Conservation (phyloP, 1,284 basidiomycete genomes). For the Sanghuangporus sanghuang region DNA sequence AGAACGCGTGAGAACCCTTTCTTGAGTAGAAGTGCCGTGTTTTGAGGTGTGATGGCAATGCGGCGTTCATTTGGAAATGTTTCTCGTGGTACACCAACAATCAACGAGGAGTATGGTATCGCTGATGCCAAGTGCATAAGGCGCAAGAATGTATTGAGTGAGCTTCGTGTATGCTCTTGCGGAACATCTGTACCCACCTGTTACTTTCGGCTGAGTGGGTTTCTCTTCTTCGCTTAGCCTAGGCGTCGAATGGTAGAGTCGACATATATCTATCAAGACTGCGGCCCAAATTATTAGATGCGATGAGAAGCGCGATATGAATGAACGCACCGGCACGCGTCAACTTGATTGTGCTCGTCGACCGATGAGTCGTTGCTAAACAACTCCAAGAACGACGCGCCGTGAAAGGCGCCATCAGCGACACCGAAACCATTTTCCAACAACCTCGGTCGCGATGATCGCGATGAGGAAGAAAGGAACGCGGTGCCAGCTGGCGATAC, state of each 20-base stretch:
- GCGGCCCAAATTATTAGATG: neutral
- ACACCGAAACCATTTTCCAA: neutral
- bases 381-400: neutral
- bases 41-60: conserved; percentile 75
- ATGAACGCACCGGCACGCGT: conserved; percentile 2
- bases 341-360: neutral
- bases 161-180: neutral
- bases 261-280: neutral
- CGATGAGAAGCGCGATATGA: neutral
- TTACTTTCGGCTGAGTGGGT: conserved; percentile 6
- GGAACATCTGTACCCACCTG: neutral
- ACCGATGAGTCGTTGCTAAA: neutral
- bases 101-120: conserved; percentile 65
- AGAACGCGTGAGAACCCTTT: conserved; percentile 73
- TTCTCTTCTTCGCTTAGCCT: conserved; percentile 10
- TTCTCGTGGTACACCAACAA: conserved; percentile 75
- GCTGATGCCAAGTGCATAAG: conserved; percentile 30
- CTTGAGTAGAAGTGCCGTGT: conserved; percentile 67
- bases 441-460: neutral
- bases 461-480: neutral
- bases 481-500: neutral
- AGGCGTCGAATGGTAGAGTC: conserved; percentile 12
- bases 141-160: neutral
- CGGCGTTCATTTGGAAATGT: conserved; percentile 71
- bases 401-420: no score